phyloP scores from a whole-genome alignment of 129 eudicot species.

The Flaveria ramosissima region DNA sequence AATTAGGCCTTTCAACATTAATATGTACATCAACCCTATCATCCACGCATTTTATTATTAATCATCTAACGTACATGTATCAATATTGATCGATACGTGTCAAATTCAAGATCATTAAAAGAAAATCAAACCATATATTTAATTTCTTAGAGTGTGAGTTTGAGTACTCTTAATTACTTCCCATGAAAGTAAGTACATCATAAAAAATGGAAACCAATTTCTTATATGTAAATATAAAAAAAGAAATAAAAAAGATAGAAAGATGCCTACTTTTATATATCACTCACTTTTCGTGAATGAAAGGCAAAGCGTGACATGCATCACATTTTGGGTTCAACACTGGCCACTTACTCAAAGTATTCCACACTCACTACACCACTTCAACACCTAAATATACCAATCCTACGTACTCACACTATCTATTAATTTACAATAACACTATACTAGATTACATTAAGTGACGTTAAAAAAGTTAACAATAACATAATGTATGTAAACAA shows the following conservation, averaged over 20 bases:
- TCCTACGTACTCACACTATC: not conserved
- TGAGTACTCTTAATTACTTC: not conserved
- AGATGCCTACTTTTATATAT: constrained; percentile 41
- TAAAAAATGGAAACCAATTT: not conserved
- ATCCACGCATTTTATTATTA: not conserved
- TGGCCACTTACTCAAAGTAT: constrained; percentile 54
- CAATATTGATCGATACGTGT: not conserved
- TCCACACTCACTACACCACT: constrained; percentile 46
- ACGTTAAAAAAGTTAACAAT: too few relatives aligned
- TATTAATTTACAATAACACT: not conserved
- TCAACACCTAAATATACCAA: constrained; percentile 25
- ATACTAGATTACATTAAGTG: too few relatives aligned
- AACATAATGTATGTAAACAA: not conserved
- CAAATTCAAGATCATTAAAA: not conserved
- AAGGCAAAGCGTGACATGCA: constrained; percentile 55
- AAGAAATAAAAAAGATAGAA: constrained; percentile 10
- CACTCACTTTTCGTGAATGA: constrained; percentile 66
- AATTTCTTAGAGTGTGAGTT: not conserved
- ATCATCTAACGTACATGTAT: not conserved
- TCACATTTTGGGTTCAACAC: constrained; percentile 43
- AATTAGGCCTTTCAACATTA: constrained; percentile 31
- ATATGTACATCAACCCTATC: constrained; percentile 20
- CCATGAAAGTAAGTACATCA: not conserved
- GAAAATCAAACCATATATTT: not conserved
- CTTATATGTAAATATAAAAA: not conserved